A percentile compares a stretch with the other conserved stretches of the same genome.
Conservation (phyloP, 495 filamentous ascomycete species). For the Talaromyces borbonicus region DNA sequence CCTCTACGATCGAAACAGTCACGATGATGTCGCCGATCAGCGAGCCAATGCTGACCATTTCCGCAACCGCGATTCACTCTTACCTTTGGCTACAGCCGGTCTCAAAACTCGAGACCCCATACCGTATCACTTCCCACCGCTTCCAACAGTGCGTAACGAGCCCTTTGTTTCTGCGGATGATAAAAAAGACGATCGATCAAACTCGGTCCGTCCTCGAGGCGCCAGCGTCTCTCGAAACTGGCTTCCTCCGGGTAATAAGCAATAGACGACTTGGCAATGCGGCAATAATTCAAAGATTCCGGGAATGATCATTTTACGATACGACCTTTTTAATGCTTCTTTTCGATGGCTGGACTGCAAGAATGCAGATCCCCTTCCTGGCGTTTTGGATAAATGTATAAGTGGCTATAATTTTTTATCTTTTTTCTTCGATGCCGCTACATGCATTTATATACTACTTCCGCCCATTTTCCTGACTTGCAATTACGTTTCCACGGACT, state of each 20-base stretch:
- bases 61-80: slow-evolving; percentile 50
- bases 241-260: slow-evolving; percentile 63
- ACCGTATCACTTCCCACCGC: slow-evolving; percentile 29
- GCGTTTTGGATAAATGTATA: slow-evolving; percentile 2
- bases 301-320: not conserved
- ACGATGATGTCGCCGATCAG: slow-evolving; percentile 74
- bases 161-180: slow-evolving; percentile 26
- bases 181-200: slow-evolving; percentile 52
- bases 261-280: slow-evolving; percentile 72
- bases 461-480: not conserved
- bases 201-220: slow-evolving; percentile 42
- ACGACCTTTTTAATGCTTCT: too few species aligned
- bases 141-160: slow-evolving; percentile 12
- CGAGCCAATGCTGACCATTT: slow-evolving; percentile 46
- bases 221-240: slow-evolving; percentile 48
- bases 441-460: slow-evolving; percentile 1
- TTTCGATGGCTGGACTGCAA: slow-evolving; percentile 3
- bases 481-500: too few species aligned
- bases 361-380: too few species aligned
- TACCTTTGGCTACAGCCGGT: slow-evolving; percentile 51
- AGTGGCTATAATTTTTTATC: not conserved
- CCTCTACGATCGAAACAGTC: slow-evolving; percentile 86
- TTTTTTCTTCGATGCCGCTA: not conserved
- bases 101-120: slow-evolving; percentile 31
- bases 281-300: slow-evolving; percentile 25